Evolutionary conservation across 768 basidiomycete genomes (phyloP).

Genomic region (Leccinum barrowsii): DNA sequence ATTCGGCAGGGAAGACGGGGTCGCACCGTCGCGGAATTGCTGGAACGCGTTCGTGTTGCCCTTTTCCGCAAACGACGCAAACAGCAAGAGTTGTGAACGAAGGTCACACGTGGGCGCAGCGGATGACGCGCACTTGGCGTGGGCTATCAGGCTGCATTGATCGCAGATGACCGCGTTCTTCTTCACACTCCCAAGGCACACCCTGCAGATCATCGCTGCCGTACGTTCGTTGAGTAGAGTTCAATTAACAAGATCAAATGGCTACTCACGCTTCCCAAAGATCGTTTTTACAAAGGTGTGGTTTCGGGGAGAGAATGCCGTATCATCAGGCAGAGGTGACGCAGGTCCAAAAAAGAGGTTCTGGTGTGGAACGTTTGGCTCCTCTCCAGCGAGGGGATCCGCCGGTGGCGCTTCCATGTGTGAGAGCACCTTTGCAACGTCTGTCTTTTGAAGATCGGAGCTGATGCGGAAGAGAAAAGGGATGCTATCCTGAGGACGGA

Average conservation of each 20-base stretch:
- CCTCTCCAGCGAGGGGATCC: conserved; percentile 43
- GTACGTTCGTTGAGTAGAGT: conserved; percentile 8
- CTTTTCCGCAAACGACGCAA: conserved; percentile 74
- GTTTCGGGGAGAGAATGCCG: conserved; percentile 54
- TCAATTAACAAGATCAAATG: background rate
- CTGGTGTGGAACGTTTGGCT: conserved; percentile 35
- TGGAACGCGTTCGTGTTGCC: conserved; percentile 56
- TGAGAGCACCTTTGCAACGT: conserved; percentile 53
- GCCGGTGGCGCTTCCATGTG: conserved; percentile 42
- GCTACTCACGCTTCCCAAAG: conserved; percentile 80
- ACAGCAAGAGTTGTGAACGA: conserved; percentile 72
- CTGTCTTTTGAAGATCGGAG: conserved; percentile 74
- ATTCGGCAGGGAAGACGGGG: background rate
- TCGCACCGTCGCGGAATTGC: conserved; percentile 47
- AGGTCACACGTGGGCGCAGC: conserved; percentile 82
- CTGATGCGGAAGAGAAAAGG: conserved; percentile 93
- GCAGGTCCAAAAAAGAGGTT: conserved; percentile 37
- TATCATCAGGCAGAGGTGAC: conserved; percentile 30
- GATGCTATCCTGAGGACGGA: conserved; percentile 91
- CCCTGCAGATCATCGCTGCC: conserved; percentile 81
- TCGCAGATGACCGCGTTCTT: conserved; percentile 86
- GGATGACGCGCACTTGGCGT: conserved; percentile 68
- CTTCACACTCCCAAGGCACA: conserved; percentile 78
- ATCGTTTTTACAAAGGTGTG: conserved; percentile 91
- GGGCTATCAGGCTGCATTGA: conserved; percentile 85